Base-by-base conservation (phyloP, 106 monocot genomes). In the Dendrobium nobile region DNA sequence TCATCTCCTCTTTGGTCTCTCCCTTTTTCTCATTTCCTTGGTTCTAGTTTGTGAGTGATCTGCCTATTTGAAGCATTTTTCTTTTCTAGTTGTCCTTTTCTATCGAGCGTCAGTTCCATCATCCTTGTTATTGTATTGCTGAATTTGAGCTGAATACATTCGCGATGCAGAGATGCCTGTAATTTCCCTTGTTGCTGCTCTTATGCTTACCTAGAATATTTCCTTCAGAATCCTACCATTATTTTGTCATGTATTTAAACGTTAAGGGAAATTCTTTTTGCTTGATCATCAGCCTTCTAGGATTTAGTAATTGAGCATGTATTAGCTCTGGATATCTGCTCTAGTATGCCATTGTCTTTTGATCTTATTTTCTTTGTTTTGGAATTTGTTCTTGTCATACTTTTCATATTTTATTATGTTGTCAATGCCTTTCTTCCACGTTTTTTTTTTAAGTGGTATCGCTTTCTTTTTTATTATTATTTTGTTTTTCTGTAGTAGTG, bases 401-500 rank as follows among this genome's bases (percentile, higher is more conserved):
- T 70, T 70, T 15, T 70, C 7, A 13, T 0, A 70, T 37, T 70
- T 33, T 28, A 13, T 70, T 37, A 33, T 33, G 31, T 24, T 64
- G 37, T 9, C 37, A 70, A 70, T 70, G 70, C 16, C 17, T 11
- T 70, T 70, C 37, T 70, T 31, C 3, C 8, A 26, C 10, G 68
- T 7, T 68, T 37, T 68, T 1, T 67, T 27, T 0, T 24, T 3
- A 68, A 68, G 9, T 28, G 70, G 40, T 70, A 6, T 33, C 3
- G 1, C 26, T 17, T 19, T n/a, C 2, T 4, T 61, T 61, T 28
- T 40, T 16, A 13, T 70, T 16, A 4, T 70, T 33, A 40, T 43
- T 70, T 76, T 76, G 43, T 27, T 76, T 4, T 76, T 48, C 16
- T 47, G 19, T 19, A 78, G 18, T 84, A 96, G 93, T 51, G 54